Conservation (phyloP, 345 rosid genomes). For the Boechera divaricarpa region DNA sequence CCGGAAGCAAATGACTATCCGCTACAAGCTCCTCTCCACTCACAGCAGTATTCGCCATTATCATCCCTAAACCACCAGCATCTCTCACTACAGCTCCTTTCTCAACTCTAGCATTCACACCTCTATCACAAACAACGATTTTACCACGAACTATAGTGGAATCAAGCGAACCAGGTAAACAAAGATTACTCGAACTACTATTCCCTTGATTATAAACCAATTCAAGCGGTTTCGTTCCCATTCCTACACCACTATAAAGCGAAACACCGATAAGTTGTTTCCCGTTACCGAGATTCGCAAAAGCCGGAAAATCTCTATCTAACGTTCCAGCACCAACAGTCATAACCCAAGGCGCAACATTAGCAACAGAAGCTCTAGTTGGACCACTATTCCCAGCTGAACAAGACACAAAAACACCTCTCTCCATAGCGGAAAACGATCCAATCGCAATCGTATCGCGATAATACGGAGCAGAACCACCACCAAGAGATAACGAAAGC, state of each 20-base stretch:
- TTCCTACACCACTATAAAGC: constrained; percentile 69
- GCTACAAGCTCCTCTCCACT: constrained; percentile 85
- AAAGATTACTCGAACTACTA: constrained; percentile 56
- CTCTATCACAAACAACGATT: constrained; percentile 83
- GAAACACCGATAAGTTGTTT: constrained; percentile 63
- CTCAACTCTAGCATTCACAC: constrained; percentile 73
- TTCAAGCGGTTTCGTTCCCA: constrained; percentile 59
- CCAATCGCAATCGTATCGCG: constrained; percentile 76
- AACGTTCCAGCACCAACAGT: constrained; percentile 93
- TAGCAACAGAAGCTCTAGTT: constrained; percentile 56
- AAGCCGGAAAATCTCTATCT: constrained; percentile 90
- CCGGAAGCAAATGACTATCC: constrained; percentile 82
- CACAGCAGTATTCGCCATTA: constrained; percentile 66
- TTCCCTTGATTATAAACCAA: constrained; percentile 60
- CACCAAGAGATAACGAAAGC: constrained; percentile 87
- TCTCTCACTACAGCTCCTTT: constrained; percentile 80
- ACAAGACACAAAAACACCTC: constrained; percentile 79
- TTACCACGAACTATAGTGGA: constrained; percentile 64
- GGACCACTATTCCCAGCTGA: constrained; percentile 94
- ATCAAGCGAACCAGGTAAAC: constrained; percentile 77
- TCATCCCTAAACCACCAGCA: constrained; percentile 90
- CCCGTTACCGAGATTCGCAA: constrained; percentile 58
- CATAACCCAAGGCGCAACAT: constrained; percentile 94
- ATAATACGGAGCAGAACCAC: constrained; percentile 67
- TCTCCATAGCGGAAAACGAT: constrained; percentile 75